Evolutionary conservation across 345 rosid species (phyloP), one percentile per base, ranked within the genome.

Genomic region (Citrus sp.): DNA sequence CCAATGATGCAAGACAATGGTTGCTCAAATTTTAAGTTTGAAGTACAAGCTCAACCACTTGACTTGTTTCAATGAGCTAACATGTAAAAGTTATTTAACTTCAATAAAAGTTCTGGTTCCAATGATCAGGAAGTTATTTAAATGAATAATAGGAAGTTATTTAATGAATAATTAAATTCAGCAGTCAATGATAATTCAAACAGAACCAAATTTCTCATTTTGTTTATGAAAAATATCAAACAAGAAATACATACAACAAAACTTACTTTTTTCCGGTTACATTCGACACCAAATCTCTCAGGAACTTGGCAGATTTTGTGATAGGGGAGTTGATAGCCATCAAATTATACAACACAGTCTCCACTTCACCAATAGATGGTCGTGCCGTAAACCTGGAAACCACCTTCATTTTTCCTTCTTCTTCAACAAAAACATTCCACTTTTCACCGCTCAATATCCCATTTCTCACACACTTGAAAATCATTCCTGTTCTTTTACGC

Each of bases 321-420:
- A 95, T 90, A 2, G 98, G 98, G 0, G 98, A 93, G 77, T 93
- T 92, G 80, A 93, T 81, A 69, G 95, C 97, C 97, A 95, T 90
- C 86, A 91, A 80, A 74, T 95, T 93, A 75, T 93, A 93, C 82
- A 93, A 66, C 32, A 93, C 94, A 77, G 34, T 87, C 85, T 95
- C 98, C 69, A 92, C 94, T 84, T 95, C 97, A 30, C 80, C 93
- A 27, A 92, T 90, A 0, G 92, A 87, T 27, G 94, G 98, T 28
- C 97, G 58, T 2, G 82, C 80, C 70, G 89, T 91, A 74, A 93
- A 95, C 75, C 82, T 90, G 4, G 98, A 92, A 8, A 93, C 88
- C 32, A 88, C 93, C 80, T 89, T 92, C 89, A 90, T 51, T 21
- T 80, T 80, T 3, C 94, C 94, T 54, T 83, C 85, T 40, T 89